Conservation (phyloP, 2,329 filamentous ascomycete species). For the Orbilia ellipsospora region DNA sequence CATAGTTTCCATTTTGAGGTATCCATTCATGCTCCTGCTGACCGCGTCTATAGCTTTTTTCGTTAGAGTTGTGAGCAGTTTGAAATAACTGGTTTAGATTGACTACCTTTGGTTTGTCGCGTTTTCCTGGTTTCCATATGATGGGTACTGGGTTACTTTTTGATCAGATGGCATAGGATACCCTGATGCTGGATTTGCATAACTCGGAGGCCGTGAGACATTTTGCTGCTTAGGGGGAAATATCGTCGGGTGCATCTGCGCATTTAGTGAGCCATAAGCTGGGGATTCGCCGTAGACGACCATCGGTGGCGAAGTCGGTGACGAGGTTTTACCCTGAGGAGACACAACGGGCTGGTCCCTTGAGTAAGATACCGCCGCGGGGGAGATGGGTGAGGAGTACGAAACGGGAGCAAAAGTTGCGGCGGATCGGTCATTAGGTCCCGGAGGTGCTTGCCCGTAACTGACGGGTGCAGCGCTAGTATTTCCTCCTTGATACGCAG, state of each 20-base stretch:
- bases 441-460: background rate
- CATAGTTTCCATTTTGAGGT: slow-evolving; percentile 1
- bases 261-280: slow-evolving; percentile 21
- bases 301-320: background rate
- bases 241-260: background rate
- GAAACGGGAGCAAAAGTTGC: background rate
- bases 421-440: background rate
- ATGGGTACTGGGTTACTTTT: slow-evolving; percentile 4
- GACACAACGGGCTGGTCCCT: no score
- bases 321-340: no score
- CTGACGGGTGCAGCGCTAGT: background rate
- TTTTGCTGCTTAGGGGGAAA: no score
- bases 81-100: background rate
- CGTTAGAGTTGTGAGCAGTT: background rate
- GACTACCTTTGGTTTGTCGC: slow-evolving; percentile 26
- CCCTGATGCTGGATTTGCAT: background rate
- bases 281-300: slow-evolving; percentile 8
- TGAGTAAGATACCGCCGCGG: no score
- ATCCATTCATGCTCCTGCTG: slow-evolving; percentile 37
- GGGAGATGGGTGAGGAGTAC: no score
- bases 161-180: background rate
- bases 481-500: background rate
- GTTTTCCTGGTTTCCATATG: slow-evolving; percentile 19
- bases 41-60: background rate
- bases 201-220: no score